A percentile compares a stretch with the other conserved stretches of the same genome.
phyloP scores from a whole-genome alignment of 116 monocot species.

The Papilionanthe hybrid region DNA sequence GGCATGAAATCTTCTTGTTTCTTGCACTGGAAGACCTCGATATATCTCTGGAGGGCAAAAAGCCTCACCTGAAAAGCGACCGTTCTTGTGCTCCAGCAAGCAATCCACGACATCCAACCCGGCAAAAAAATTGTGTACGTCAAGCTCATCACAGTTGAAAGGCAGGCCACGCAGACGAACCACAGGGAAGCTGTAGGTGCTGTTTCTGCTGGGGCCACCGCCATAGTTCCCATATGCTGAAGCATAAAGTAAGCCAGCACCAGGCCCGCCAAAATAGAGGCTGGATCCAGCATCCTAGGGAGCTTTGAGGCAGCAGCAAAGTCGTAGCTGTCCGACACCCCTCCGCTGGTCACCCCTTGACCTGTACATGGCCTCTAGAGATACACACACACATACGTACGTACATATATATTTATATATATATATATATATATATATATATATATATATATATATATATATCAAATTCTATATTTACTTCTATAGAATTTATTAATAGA shows the following conservation, averaged over 20 bases:
- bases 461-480: too few relatives aligned
- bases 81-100: slow-evolving; percentile 69
- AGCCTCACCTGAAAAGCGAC: slow-evolving; percentile 81
- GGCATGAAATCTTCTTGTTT: slow-evolving; percentile 78
- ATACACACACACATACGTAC: too few relatives aligned
- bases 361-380: too few relatives aligned
- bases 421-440: too few relatives aligned
- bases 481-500: too few relatives aligned
- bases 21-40: slow-evolving; percentile 82
- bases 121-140: slow-evolving; percentile 73
- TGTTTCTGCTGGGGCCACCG: neutral
- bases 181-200: slow-evolving; percentile 2
- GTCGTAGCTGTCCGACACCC: slow-evolving; percentile 17
- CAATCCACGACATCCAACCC: slow-evolving; percentile 76
- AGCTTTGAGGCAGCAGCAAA: slow-evolving; percentile 27
- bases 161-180: slow-evolving; percentile 70
- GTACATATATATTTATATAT: too few relatives aligned
- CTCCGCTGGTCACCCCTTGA: too few relatives aligned
- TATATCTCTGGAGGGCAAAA: slow-evolving; percentile 75
- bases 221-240: neutral
- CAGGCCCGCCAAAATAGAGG: slow-evolving; percentile 24
- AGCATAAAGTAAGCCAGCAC: neutral
- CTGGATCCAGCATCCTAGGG: slow-evolving; percentile 38
- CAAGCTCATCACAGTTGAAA: slow-evolving; percentile 63
- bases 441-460: too few relatives aligned